phyloP scores from a whole-genome alignment of 495 filamentous ascomycete genomes.

The Penicillium subrubescens region DNA sequence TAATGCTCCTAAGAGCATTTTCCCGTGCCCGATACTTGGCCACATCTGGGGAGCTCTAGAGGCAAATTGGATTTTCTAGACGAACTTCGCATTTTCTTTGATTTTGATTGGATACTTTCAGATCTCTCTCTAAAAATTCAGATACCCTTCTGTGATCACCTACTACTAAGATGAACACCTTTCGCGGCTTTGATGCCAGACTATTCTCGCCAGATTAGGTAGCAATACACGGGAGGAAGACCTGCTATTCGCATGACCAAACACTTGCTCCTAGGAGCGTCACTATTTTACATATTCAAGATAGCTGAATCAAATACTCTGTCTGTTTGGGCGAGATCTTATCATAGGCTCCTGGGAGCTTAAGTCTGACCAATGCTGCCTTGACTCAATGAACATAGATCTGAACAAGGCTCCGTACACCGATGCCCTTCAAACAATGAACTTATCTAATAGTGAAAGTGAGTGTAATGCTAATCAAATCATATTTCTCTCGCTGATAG shows the following conservation, averaged over 20 bases:
- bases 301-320: conserved; percentile 3
- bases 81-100: conserved; percentile 2
- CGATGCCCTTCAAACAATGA: conserved; percentile 2
- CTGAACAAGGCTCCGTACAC: conserved; percentile 4
- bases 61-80: conserved; percentile 4
- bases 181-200: background rate
- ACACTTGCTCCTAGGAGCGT: background rate
- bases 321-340: conserved; percentile 1
- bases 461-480: conserved; percentile 2
- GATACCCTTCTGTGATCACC: background rate
- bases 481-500: background rate
- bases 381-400: conserved; percentile 3
- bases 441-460: too few relatives aligned
- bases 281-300: conserved; percentile 1
- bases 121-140: conserved; percentile 6
- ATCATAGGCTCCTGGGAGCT: conserved; percentile 3
- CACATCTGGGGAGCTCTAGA: background rate
- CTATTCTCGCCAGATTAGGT: background rate
- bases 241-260: background rate
- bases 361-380: conserved; percentile 7
- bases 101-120: conserved; percentile 3
- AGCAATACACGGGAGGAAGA: background rate
- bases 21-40: conserved; percentile 2
- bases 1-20: background rate
- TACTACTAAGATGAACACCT: background rate